phyloP scores from a whole-genome alignment of 2,329 filamentous ascomycete genomes.

The Elsinoe fawcettii region DNA sequence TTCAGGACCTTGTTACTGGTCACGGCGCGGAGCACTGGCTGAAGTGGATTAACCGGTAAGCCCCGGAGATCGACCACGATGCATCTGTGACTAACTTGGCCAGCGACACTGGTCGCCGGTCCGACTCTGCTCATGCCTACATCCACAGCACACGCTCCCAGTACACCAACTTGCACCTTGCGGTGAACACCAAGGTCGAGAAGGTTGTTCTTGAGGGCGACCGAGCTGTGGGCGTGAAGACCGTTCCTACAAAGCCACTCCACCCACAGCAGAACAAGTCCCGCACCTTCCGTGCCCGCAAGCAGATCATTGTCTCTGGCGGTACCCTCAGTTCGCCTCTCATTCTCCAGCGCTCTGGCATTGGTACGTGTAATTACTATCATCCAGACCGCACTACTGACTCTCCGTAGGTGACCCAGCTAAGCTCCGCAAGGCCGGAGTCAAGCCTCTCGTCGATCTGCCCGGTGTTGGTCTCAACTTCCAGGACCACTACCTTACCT shows the following conservation, averaged over 20 bases:
- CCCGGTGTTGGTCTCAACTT: slow-evolving; percentile 69
- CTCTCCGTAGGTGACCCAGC: slow-evolving; percentile 48
- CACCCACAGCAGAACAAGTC: slow-evolving; percentile 45
- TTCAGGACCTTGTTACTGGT: slow-evolving; percentile 45
- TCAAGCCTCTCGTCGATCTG: slow-evolving; percentile 62
- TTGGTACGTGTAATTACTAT: slow-evolving; percentile 35
- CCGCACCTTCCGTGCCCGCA: slow-evolving; percentile 58
- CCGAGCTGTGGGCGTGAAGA: slow-evolving; percentile 62
- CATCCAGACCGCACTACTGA: not conserved
- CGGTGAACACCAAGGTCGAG: slow-evolving; percentile 69
- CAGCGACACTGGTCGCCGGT: slow-evolving; percentile 57
- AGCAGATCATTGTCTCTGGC: slow-evolving; percentile 65
- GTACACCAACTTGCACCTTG: slow-evolving; percentile 62
- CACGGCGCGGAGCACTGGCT: slow-evolving; percentile 73
- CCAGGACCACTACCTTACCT: slow-evolving; percentile 68
- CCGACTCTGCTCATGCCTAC: slow-evolving; percentile 70
- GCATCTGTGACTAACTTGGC: not conserved
- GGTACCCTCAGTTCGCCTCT: slow-evolving; percentile 67
- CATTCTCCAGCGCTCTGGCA: slow-evolving; percentile 67
- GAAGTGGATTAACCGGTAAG: slow-evolving; percentile 68
- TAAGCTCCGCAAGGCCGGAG: slow-evolving; percentile 60
- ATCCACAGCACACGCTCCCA: slow-evolving; percentile 66
- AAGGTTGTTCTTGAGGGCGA: slow-evolving; percentile 68
- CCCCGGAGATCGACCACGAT: not conserved
- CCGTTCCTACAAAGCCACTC: slow-evolving; percentile 62